These are phyloP conservation scores for Tylopilus rubrobrunneus DNA, from an alignment of 768 basidiomycete species.

Conservation along the genomic window DNA sequence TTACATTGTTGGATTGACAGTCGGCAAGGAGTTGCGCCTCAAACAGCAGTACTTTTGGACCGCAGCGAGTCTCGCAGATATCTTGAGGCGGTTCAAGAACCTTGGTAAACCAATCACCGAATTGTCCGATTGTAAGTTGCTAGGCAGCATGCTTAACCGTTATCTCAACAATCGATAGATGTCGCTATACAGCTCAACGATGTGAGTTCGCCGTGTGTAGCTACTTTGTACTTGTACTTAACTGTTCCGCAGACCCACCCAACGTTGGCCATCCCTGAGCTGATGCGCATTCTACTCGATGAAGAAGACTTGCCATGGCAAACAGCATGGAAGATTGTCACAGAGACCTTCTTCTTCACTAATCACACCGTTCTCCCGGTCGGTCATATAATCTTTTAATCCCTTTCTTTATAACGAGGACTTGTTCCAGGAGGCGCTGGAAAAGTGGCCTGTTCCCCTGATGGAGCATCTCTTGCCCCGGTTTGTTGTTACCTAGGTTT, in stretches of 20 bases:
- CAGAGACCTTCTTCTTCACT: constrained; percentile 91
- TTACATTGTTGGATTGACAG: constrained; percentile 32
- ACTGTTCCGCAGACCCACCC: constrained; percentile 73
- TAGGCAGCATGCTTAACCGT: not conserved
- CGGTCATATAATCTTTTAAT: constrained; percentile 24
- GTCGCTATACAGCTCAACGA: constrained; percentile 96
- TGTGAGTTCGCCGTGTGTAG: constrained; percentile 37
- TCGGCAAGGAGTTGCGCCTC: constrained; percentile 83
- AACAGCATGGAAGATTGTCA: constrained; percentile 83
- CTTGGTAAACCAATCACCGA: constrained; percentile 73
- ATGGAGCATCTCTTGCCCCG: constrained; percentile 82
- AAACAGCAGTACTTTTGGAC: constrained; percentile 99
- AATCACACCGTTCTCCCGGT: constrained; percentile 93
- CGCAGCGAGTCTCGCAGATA: constrained; percentile 82
- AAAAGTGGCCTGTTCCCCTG: constrained; percentile 91
- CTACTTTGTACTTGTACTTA: constrained; percentile 1
- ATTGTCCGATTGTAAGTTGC: constrained; percentile 71
- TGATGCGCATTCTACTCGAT: constrained; percentile 89
- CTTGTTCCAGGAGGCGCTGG: constrained; percentile 61
- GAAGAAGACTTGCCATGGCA: constrained; percentile 88
- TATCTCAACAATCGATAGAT: constrained; percentile 38
- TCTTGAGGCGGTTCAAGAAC: constrained; percentile 91
- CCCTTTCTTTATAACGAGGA: not conserved
- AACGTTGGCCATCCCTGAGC: constrained; percentile 89
- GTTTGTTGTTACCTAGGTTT: constrained; percentile 29